Evolutionary conservation across 2,329 filamentous ascomycete species (phyloP).

Genomic region (Colletotrichum chrysophilum): DNA sequence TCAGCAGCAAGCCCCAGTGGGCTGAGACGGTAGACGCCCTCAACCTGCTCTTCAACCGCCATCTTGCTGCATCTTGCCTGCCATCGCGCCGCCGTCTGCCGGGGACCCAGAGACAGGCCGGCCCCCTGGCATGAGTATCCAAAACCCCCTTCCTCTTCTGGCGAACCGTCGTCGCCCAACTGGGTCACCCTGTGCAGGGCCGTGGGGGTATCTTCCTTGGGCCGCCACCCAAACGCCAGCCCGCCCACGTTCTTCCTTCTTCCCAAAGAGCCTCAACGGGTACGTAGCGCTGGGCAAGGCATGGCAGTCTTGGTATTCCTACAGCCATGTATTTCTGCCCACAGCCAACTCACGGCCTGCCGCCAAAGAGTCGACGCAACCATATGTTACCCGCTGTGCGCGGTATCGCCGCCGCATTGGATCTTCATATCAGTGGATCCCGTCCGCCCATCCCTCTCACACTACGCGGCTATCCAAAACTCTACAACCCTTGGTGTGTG

Average conservation of each 20-base stretch:
- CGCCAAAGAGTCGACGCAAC: not conserved
- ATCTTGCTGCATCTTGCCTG: slow-evolving; percentile 32
- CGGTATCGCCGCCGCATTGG: not conserved
- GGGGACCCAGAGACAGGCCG: slow-evolving; percentile 6
- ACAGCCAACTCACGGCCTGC: not conserved
- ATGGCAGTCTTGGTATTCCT: not conserved
- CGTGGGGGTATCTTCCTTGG: slow-evolving; percentile 10
- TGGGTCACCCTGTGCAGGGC: slow-evolving; percentile 1
- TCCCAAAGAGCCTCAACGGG: slow-evolving; percentile 14
- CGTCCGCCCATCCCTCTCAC: not conserved
- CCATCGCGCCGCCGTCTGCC: slow-evolving; percentile 28
- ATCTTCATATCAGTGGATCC: slow-evolving; percentile 3
- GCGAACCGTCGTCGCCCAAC: slow-evolving; percentile 14
- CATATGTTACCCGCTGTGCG: not conserved
- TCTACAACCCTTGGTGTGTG: not conserved
- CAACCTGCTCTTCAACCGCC: slow-evolving; percentile 22
- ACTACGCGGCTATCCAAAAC: not conserved
- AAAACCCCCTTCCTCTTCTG: slow-evolving; percentile 12
- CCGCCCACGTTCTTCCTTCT: not conserved
- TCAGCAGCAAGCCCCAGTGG: not conserved
- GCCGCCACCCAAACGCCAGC: slow-evolving; percentile 12
- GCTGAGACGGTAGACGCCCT: slow-evolving; percentile 15
- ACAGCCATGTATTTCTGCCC: not conserved
- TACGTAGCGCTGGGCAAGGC: not conserved
- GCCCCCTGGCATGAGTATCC: not conserved